These are phyloP conservation scores for Pseudozyma flocculosa DNA, from an alignment of 1,284 basidiomycete genomes.

Conservation along the genomic window DNA sequence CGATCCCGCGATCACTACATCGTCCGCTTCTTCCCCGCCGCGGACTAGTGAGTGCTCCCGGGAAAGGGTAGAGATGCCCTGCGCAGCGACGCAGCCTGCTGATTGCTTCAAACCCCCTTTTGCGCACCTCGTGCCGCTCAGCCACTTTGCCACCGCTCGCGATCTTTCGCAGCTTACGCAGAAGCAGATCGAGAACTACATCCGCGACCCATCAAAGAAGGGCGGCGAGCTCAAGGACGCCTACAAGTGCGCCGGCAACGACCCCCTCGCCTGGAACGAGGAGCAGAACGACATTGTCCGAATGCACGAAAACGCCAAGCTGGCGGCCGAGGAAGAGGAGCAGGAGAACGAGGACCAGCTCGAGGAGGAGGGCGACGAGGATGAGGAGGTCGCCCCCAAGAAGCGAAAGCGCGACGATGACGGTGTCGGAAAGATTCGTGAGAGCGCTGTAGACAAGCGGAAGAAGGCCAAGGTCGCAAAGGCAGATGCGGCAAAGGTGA, in stretches of 20 bases:
- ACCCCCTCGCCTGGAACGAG: conserved; percentile 66
- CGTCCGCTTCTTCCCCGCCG: conserved; percentile 83
- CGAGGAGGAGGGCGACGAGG: conserved; percentile 68
- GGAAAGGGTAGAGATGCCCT: too few species aligned
- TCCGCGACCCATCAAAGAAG: conserved; percentile 71
- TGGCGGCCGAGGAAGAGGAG: conserved; percentile 66
- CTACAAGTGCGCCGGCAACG: conserved; percentile 73
- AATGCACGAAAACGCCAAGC: conserved; percentile 30
- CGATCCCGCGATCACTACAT: conserved; percentile 75
- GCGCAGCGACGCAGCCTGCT: conserved; percentile 88
- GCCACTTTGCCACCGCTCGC: conserved; percentile 79
- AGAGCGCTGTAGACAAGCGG: conserved; percentile 28
- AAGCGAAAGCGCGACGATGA: conserved; percentile 25
- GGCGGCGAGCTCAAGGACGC: conserved; percentile 75
- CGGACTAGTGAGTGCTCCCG: conserved; percentile 87
- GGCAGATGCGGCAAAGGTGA: conserved; percentile 18
- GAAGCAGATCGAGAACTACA: conserved; percentile 80
- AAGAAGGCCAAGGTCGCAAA: conserved; percentile 33
- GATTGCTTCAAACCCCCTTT: conserved; percentile 59
- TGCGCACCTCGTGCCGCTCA: conserved; percentile 59
- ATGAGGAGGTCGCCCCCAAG: conserved; percentile 60
- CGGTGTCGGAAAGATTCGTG: conserved; percentile 24
- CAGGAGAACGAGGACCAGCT: conserved; percentile 63
- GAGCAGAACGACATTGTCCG: conserved; percentile 40
- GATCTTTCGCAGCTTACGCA: conserved; percentile 77